A percentile compares a stretch with the other conserved stretches of the same genome.
Conservation (phyloP, 2,329 filamentous ascomycete species). For the Hymenoscyphus scutula region DNA sequence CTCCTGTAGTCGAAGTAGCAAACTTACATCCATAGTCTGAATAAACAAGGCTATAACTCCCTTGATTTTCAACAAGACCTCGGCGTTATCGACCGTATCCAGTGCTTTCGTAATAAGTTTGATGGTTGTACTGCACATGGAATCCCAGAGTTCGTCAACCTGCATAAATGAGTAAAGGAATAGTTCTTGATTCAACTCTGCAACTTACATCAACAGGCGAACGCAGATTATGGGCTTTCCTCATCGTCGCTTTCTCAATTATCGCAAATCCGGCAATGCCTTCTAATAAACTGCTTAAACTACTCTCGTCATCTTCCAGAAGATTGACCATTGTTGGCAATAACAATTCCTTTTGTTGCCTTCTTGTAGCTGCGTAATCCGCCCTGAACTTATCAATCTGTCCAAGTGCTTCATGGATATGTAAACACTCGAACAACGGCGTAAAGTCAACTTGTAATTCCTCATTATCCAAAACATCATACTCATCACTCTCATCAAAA, state of each 20-base stretch:
- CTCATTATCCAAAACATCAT: constrained; percentile 92
- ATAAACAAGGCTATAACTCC: constrained; percentile 91
- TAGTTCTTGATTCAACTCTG: not conserved
- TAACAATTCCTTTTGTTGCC: constrained; percentile 87
- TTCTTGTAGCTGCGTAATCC: constrained; percentile 88
- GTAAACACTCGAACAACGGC: constrained; percentile 88
- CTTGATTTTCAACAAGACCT: constrained; percentile 91
- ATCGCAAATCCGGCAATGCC: constrained; percentile 96
- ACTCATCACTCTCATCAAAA: constrained; percentile 92
- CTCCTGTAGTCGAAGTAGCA: too few relatives aligned
- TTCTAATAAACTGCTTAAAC: constrained; percentile 86
- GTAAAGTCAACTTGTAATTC: constrained; percentile 93
- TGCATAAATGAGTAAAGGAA: constrained; percentile 38
- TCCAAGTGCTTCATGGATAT: constrained; percentile 93
- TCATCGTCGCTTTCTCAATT: constrained; percentile 91
- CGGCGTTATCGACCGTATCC: constrained; percentile 78
- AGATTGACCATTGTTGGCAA: constrained; percentile 75
- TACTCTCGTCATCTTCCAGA: constrained; percentile 80
- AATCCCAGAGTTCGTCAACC: constrained; percentile 99
- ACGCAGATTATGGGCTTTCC: constrained; percentile 77
- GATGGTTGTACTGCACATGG: constrained; percentile 89
- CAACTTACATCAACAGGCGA: constrained; percentile 72
- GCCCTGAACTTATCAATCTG: constrained; percentile 87
- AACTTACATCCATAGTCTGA: constrained; percentile 87
- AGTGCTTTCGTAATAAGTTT: constrained; percentile 77